Evolutionary conservation across 23 red algal genomes (phyloP).

Genomic region (Gracilaria vermiculophylla): DNA sequence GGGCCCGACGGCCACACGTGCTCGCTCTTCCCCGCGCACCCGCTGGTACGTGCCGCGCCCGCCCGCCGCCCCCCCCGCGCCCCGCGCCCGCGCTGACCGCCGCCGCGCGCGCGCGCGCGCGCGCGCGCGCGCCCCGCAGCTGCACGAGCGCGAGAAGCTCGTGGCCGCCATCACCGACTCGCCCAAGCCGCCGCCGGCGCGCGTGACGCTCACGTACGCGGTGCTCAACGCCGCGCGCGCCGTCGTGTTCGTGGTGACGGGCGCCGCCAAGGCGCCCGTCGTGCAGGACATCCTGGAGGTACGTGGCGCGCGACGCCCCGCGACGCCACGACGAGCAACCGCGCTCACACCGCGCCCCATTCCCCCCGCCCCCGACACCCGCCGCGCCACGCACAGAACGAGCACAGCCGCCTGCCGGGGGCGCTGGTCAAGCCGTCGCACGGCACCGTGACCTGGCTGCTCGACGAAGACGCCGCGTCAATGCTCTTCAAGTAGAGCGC

Average conservation of each 20-base stretch:
- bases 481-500: neutral
- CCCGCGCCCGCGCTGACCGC: neutral
- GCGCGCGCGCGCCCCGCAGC: neutral
- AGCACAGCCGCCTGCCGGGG: slow-evolving; percentile 34
- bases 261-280: slow-evolving; percentile 66
- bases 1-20: slow-evolving; percentile 96
- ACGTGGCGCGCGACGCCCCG: too few species aligned
- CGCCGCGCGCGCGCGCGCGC: slow-evolving; percentile 45
- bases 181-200: slow-evolving; percentile 85
- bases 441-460: slow-evolving; percentile 43
- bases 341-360: too few species aligned
- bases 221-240: slow-evolving; percentile 72
- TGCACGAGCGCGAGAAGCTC: slow-evolving; percentile 43
- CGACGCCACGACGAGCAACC: too few species aligned
- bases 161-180: slow-evolving; percentile 74
- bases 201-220: slow-evolving; percentile 85
- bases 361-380: too few species aligned
- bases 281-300: slow-evolving; percentile 77
- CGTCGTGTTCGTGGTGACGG: slow-evolving; percentile 76
- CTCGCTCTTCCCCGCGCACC: slow-evolving; percentile 86
- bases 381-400: too few species aligned
- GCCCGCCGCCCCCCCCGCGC: neutral
- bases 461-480: slow-evolving; percentile 46
- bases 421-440: slow-evolving; percentile 23
- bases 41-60: slow-evolving; percentile 46